phyloP scores from a whole-genome alignment of 768 basidiomycete genomes.

The Macrolepiota albuminosa region DNA sequence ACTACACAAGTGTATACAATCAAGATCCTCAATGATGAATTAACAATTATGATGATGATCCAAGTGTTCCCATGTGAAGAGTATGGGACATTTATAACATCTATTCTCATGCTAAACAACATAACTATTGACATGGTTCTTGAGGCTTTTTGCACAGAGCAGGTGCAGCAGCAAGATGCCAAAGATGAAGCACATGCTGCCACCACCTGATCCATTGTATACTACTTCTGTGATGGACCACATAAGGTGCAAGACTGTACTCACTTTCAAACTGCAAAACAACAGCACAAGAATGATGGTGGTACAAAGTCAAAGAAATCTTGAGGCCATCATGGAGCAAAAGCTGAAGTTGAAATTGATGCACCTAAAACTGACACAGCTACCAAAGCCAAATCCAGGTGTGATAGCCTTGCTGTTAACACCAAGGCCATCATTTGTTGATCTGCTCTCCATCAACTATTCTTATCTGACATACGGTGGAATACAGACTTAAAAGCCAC shows the following conservation, averaged over 20 bases:
- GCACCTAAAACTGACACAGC: no score
- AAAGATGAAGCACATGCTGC: background rate
- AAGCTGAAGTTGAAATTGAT: no score
- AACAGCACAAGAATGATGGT: no score
- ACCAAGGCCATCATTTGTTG: no score
- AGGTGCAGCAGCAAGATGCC: background rate
- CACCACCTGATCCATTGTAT: background rate
- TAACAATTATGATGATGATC: slow-evolving; percentile 1
- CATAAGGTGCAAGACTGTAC: background rate
- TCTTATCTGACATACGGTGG: no score
- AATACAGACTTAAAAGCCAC: no score
- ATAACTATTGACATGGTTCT: background rate
- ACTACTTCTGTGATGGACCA: background rate
- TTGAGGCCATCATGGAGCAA: no score
- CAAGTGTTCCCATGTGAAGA: background rate
- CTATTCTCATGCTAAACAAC: background rate
- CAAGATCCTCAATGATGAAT: background rate
- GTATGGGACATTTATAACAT: background rate
- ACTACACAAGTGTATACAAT: slow-evolving; percentile 5
- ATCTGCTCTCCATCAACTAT: no score
- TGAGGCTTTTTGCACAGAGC: background rate
- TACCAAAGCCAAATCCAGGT: no score
- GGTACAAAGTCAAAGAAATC: no score
- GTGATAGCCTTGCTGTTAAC: no score
- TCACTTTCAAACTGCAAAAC: background rate